Evolutionary conservation across 2,329 filamentous ascomycete genomes (phyloP).

Genomic region (Botryotinia convoluta): DNA sequence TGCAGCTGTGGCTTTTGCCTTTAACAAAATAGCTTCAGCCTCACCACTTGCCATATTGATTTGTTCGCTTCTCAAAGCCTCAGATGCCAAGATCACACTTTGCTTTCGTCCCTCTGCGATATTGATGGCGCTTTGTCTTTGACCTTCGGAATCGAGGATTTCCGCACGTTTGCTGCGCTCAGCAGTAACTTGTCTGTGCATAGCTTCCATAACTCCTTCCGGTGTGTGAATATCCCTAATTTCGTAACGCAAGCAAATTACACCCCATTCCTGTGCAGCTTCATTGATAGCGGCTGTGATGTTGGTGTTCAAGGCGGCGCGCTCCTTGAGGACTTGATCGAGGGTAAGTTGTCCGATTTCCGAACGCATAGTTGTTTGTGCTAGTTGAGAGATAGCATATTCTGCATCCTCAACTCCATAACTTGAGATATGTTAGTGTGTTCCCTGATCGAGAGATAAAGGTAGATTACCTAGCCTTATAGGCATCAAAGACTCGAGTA

Average conservation of each 20-base stretch:
- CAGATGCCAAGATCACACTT: constrained; percentile 91
- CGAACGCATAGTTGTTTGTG: constrained; percentile 97
- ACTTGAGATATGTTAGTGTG: constrained; percentile 46
- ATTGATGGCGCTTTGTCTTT: constrained; percentile 96
- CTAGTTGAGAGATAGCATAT: constrained; percentile 96
- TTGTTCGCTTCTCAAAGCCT: constrained; percentile 83
- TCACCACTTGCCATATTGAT: constrained; percentile 93
- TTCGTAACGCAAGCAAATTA: constrained; percentile 94
- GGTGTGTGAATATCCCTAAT: constrained; percentile 98
- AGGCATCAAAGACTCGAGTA: constrained; percentile 94
- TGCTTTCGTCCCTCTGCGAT: constrained; percentile 98
- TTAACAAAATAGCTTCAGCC: constrained; percentile 86
- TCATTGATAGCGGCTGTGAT: constrained; percentile 99
- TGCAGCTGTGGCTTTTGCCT: constrained; percentile 78
- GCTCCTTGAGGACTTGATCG: constrained; percentile 97
- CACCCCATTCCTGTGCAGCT: constrained; percentile 93
- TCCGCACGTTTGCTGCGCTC: constrained; percentile 97
- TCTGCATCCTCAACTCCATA: constrained; percentile 98
- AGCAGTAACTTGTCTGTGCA: constrained; percentile 97
- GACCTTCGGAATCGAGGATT: constrained; percentile 95
- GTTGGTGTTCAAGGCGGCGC: constrained; percentile 92
- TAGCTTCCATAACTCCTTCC: constrained; percentile 87
- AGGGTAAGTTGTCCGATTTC: constrained; percentile 96
- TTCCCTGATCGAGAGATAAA: background rate
- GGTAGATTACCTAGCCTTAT: constrained; percentile 78